Base-by-base conservation (phyloP, 805 yeast species). In the Komagataella pseudopastoris region DNA sequence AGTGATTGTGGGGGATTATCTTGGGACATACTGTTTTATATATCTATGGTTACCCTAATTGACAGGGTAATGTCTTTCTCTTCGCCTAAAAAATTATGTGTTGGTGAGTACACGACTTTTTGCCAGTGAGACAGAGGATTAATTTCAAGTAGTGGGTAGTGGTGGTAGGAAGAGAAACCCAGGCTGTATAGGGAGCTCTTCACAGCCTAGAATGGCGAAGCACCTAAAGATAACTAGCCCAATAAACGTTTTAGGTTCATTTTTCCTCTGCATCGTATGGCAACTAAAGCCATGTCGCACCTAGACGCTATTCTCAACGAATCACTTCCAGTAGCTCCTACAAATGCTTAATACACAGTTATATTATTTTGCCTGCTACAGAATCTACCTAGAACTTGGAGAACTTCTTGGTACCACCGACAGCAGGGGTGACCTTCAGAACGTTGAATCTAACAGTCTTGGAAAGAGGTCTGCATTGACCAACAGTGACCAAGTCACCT, bases 391-490 rank as follows among this genome's bases (percentile, higher is more conserved):
- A 93, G 78, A 93, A 93, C 81, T 93, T 93, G 77, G 89, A 68
- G 83, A 93, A 93, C 80, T 88, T 88, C 87, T 93, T 93, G 62
- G 88, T 72, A 77, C 85, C 85, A 74, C 90, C 87, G 67, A 81
- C 77, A 72, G 93, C 83, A 70, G 89, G 78, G 70, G 90, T 78
- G 70, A 93, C 96, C 79, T 90, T 89, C 71, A 93, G 80, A 70
- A 93, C 99, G 84, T 93, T 93, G 88, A 93, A 93, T 87, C 99
- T 91, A 69, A 93, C 97, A 67, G 99, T 93, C 81, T 93, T 93
- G 70, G 99, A 93, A 74, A 93, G 78, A 70, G 99, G 99, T 85
- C 99, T 91, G 86, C 99, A 93, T 82, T 93, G 99, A 75, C 99
- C 99, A 76, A 93, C 97, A 67, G 96, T 90, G 69, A 93, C 99